Base-by-base conservation (phyloP, 305 asterid genomes). In the Fraxinus albicans region DNA sequence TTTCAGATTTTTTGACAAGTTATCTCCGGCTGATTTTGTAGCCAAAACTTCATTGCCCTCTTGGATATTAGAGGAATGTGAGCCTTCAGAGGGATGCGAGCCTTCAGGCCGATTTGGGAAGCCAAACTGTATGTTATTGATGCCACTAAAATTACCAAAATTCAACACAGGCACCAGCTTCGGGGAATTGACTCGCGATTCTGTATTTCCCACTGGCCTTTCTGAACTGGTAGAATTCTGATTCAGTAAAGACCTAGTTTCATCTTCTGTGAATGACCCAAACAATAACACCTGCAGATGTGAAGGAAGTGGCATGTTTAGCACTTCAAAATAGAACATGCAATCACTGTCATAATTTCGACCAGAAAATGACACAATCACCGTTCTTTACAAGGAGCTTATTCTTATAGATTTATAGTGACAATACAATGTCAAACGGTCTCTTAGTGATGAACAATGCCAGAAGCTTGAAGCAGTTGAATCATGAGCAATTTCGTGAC, bases 251-350 rank as follows among this genome's bases (percentile, higher is more conserved):
- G 95, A 85, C 81, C 83, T 89, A 73, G 95, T 89, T 90, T 95
- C 99, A 77, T 91, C 97, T 91, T 92, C 97, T 0, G 94, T 87
- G 89, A 96, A 96, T 79, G 99, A 96, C 81, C 98, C 99, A 88
- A 96, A 96, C 82, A 96, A 80, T 34, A 96, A 75, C 80, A 92
- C 88, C 99, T 94, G 78, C 74, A 88, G 60, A 44, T 47, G n/a
- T 63, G 33, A 81, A 19, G 73, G 42, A 81, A 79, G 23, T 8
- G 78, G 81, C 70, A 58, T 2, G 40, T 58, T 84, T 79, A 80
- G 80, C 55, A 63, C 21, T 53, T 50, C 4, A 29, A 72, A 17
- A 58, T 5, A 53, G 19, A 34, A 40, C 33, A 79, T 36, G 12
- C 69, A 77, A 63, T 19, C 75, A 76, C 42, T 35, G 75, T 44